Evolutionary conservation across 2,329 filamentous ascomycete genomes (phyloP).

Genomic region (Harringtonia lauricola): DNA sequence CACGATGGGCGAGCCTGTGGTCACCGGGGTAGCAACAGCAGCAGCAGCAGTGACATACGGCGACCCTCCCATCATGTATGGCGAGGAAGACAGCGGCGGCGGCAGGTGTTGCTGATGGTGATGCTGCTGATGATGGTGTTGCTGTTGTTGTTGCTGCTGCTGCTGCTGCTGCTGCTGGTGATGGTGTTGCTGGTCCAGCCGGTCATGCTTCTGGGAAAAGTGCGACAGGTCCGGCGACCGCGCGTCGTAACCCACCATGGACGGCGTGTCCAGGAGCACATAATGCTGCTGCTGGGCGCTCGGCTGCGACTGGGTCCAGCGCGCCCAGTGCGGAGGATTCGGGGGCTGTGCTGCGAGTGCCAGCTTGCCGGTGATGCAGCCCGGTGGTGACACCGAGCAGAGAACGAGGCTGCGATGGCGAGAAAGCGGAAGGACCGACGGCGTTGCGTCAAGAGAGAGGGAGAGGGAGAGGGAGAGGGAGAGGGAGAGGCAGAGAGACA

Average conservation of each 20-base stretch:
- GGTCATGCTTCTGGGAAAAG: no score
- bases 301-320: constrained; percentile 38
- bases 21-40: no score
- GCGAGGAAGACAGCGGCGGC: background rate
- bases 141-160: constrained; percentile 3
- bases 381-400: constrained; percentile 3
- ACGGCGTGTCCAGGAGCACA: constrained; percentile 31
- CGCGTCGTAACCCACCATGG: constrained; percentile 38
- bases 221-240: constrained; percentile 23
- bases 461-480: background rate
- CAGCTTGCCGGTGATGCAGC: constrained; percentile 26
- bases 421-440: background rate
- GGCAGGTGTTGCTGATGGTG: constrained; percentile 1
- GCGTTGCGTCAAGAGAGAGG: background rate
- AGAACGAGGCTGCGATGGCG: constrained; percentile 16
- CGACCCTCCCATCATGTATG: background rate
- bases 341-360: constrained; percentile 35
- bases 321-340: constrained; percentile 38
- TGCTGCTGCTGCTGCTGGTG: constrained; percentile 1
- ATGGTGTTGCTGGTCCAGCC: no score
- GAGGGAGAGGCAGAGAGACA: background rate
- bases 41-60: background rate
- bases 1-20: no score
- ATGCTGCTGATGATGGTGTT: constrained; percentile 1
- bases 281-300: constrained; percentile 32